phyloP scores from a whole-genome alignment of 176 grass and related monocot species.

The Cymbopogon citratus region DNA sequence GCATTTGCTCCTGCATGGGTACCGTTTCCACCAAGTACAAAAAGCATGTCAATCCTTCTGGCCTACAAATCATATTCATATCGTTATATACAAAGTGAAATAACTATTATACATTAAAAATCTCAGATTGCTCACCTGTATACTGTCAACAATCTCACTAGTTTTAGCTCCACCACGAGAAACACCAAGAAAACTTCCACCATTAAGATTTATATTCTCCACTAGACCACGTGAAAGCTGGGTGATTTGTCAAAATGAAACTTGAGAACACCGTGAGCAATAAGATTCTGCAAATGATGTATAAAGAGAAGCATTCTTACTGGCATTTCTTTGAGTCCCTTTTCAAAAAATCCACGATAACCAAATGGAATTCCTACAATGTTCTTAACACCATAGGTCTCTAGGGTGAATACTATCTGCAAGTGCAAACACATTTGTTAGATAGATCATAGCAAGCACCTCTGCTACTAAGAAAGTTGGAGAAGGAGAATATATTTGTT shows the following conservation, averaged over 20 bases:
- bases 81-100: neutral
- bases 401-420: constrained; percentile 95
- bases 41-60: constrained; percentile 87
- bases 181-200: constrained; percentile 92
- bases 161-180: constrained; percentile 83
- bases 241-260: constrained; percentile 7
- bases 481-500: neutral
- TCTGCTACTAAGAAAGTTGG: neutral
- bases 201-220: constrained; percentile 94
- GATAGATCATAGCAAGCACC: neutral
- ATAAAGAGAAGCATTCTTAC: constrained; percentile 34
- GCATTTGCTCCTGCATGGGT: constrained; percentile 92
- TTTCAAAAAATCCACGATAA: constrained; percentile 85
- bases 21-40: constrained; percentile 94
- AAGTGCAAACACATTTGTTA: neutral
- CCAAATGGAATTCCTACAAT: constrained; percentile 92
- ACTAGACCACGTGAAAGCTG: constrained; percentile 86
- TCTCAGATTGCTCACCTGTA: constrained; percentile 49
- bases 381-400: constrained; percentile 94
- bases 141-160: constrained; percentile 86
- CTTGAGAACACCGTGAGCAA: neutral
- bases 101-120: neutral
- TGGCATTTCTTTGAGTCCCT: constrained; percentile 74
- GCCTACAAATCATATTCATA: constrained; percentile 38
- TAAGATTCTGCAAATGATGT: neutral